These are phyloP conservation scores for Xylaria sp. DNA, from an alignment of 2,329 filamentous ascomycete genomes.

Conservation along the genomic window DNA sequence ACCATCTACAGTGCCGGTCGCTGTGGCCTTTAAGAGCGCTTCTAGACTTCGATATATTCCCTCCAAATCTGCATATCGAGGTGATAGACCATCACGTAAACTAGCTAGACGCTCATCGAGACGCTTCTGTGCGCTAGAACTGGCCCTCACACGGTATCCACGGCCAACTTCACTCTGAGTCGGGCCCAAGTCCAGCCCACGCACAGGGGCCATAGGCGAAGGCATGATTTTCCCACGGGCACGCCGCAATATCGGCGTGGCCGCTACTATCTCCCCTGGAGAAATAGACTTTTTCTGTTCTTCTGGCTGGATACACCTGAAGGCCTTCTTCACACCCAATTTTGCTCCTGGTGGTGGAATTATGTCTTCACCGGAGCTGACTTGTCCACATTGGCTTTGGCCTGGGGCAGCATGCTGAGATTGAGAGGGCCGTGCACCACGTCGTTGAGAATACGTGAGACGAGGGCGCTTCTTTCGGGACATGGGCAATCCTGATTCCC, in stretches of 20 bases:
- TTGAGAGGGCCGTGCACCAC: conserved; percentile 24
- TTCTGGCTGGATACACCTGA: conserved; percentile 36
- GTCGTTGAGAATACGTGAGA: conserved; percentile 48
- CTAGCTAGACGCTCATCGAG: conserved; percentile 52
- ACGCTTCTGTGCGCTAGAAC: conserved; percentile 34
- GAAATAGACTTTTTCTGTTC: conserved; percentile 18
- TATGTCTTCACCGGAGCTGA: conserved; percentile 1
- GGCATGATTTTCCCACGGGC: conserved; percentile 44
- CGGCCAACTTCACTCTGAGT: conserved; percentile 18
- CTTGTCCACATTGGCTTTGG: conserved; percentile 8
- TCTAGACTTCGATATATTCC: conserved; percentile 59
- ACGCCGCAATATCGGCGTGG: conserved; percentile 48
- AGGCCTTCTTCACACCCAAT: conserved; percentile 34
- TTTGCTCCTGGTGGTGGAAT: conserved; percentile 18
- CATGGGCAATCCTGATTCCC: conserved; percentile 42
- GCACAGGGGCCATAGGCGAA: conserved; percentile 38
- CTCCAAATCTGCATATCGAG: conserved; percentile 55
- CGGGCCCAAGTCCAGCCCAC: conserved; percentile 7
- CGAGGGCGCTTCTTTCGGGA: conserved; percentile 49
- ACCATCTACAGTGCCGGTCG: conserved; percentile 23
- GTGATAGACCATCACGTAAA: conserved; percentile 49
- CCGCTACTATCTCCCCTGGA: conserved; percentile 44
- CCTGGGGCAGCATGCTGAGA: neutral
- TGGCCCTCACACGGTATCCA: conserved; percentile 31
- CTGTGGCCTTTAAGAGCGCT: conserved; percentile 57